Base-by-base conservation (phyloP, 2,329 filamentous ascomycete species). In the Xylaria polymorpha region DNA sequence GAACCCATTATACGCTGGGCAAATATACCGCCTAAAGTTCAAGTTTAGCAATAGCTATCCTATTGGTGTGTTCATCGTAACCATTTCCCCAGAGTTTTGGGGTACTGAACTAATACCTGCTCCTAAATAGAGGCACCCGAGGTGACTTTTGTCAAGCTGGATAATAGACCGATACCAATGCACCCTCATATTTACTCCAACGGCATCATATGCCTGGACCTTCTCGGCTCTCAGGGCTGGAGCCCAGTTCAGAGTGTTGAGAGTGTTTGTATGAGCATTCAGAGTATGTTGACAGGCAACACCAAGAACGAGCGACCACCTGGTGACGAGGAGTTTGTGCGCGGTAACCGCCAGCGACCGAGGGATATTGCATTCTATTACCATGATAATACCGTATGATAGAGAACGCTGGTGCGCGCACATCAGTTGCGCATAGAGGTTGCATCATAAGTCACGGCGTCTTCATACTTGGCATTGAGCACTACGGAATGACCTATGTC, bases 181-280 rank as follows among this genome's bases (percentile, higher is more conserved):
- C 96, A 99, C 77, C 96, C 96, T 3, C 96, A 99, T 83, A 93
- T 99, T 81, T 99, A 99, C 84, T 96, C 92, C 75, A 99, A 99
- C 81, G 96, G 96, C 75, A 97, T 98, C 80, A 99, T 99, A 79
- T 99, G 96, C 77, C 91, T 99, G 58, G 96, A 99, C 76, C 88
- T 99, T 1, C 89, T 99, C 9, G 94, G 94, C 61, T 85, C 88
- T 10, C 91, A 94, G 72, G 96, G 96, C 66, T 99, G 96, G 96
- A 96, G 92, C 57, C 96, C 96, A 0, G 95, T 99, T 0, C 96
- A 99, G 79, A 98, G 95, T 68, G 96, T 98, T 9, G 95, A 98
- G 84, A 97, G 92, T 77, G 91, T 99, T 32, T 98, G 94, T 84
- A 96, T 99, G 88, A 97, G 94, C 80, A 88, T 99, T 64, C 96